These are phyloP conservation scores for Coelastrella sp. DNA, from an alignment of 139 green algal genomes.

Conservation along the genomic window DNA sequence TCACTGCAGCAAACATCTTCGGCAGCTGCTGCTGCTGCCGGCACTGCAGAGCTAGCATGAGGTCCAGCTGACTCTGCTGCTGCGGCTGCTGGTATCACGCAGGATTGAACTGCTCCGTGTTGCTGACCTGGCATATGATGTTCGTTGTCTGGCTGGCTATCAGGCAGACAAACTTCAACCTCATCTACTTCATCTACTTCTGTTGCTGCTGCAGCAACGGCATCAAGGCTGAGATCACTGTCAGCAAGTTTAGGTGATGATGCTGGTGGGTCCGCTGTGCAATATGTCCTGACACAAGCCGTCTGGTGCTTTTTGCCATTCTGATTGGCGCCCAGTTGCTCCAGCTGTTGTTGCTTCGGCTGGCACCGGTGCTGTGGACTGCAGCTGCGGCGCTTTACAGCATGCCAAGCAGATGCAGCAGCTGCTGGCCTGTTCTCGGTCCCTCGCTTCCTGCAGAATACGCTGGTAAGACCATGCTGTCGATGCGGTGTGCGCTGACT, in stretches of 20 bases:
- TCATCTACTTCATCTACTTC: neutral
- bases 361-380: neutral
- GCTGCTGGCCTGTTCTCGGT: neutral
- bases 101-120: too few species aligned
- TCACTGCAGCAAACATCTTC: neutral
- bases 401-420: neutral
- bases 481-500: too few species aligned
- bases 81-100: too few species aligned
- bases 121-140: neutral
- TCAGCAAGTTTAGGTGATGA: neutral
- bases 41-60: too few species aligned
- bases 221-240: neutral
- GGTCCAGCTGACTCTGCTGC: too few species aligned
- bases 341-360: neutral
- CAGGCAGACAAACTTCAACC: neutral
- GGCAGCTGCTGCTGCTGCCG: neutral
- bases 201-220: neutral
- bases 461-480: too few species aligned
- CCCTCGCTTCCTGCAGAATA: neutral
- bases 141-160: neutral
- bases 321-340: too few species aligned
- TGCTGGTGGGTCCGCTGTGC: neutral
- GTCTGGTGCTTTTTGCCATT: too few species aligned
- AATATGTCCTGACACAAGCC: neutral
- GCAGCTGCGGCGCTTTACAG: neutral